Percentiles rank a stretch among this genome's conserved stretches.
Evolutionary conservation across 768 basidiomycete genomes (phyloP).

Genomic region (Tylopilus intermedius): DNA sequence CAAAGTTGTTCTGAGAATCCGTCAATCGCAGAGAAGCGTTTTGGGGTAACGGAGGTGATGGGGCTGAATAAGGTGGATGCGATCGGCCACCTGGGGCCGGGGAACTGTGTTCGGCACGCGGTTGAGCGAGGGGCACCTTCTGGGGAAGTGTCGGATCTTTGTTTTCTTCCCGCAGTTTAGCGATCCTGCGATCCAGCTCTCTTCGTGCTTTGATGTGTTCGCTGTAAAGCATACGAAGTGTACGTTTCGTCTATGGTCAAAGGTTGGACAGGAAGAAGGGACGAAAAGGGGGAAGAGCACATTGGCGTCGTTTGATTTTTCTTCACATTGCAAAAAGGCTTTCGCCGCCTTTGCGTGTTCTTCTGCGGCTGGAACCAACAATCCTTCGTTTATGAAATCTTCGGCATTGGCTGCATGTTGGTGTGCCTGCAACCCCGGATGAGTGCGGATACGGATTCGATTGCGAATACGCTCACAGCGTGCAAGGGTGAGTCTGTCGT

Average conservation of each 20-base stretch:
- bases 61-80: constrained; percentile 28
- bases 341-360: constrained; percentile 75
- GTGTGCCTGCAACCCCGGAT: constrained; percentile 54
- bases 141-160: constrained; percentile 74
- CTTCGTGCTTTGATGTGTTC: constrained; percentile 68
- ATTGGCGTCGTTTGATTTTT: constrained; percentile 68
- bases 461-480: constrained; percentile 33
- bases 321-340: constrained; percentile 67
- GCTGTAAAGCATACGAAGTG: constrained; percentile 67
- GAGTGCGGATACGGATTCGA: not conserved
- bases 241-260: constrained; percentile 61
- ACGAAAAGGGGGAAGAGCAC: constrained; percentile 39
- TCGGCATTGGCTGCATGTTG: constrained; percentile 80
- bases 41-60: constrained; percentile 46
- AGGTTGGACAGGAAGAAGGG: constrained; percentile 6
- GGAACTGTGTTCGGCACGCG: constrained; percentile 22
- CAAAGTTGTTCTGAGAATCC: constrained; percentile 62
- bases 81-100: constrained; percentile 14
- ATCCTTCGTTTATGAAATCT: constrained; percentile 59
- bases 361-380: constrained; percentile 66
- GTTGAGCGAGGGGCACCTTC: constrained; percentile 35
- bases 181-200: constrained; percentile 67
- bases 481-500: constrained; percentile 48
- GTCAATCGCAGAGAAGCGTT: constrained; percentile 32
- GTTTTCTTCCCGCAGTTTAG: constrained; percentile 68